Evolutionary conservation across 805 yeast species (phyloP).

Genomic region (Ogataea kodamae): DNA sequence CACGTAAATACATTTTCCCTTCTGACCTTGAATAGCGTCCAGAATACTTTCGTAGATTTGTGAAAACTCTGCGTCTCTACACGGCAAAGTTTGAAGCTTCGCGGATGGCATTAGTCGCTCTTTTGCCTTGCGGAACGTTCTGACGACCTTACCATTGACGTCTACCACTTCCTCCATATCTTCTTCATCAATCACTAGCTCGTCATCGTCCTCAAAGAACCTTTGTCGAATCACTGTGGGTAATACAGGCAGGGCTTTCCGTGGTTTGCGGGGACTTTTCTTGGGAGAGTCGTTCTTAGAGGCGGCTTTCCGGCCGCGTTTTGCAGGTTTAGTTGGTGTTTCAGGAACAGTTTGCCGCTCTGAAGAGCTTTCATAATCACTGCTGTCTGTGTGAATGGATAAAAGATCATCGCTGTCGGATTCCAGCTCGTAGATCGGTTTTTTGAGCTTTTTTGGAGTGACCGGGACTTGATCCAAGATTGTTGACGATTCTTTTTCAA

Average conservation of each 20-base stretch:
- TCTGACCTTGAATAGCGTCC: slow-evolving; percentile 60
- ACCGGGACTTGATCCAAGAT: slow-evolving; percentile 17
- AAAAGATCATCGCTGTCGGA: slow-evolving; percentile 1
- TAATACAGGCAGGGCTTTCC: slow-evolving; percentile 7
- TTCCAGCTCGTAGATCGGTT: slow-evolving; percentile 1
- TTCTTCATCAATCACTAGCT: slow-evolving; percentile 18
- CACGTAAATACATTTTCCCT: slow-evolving; percentile 83
- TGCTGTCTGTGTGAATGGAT: slow-evolving; percentile 2
- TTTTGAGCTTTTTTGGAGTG: slow-evolving; percentile 2
- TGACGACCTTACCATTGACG: slow-evolving; percentile 18
- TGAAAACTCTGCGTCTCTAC: slow-evolving; percentile 80
- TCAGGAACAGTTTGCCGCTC: slow-evolving; percentile 4
- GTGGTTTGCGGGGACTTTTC: slow-evolving; percentile 3
- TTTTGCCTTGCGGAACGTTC: slow-evolving; percentile 36
- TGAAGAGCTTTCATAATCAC: slow-evolving; percentile 12
- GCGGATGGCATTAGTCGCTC: slow-evolving; percentile 37
- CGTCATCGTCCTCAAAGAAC: slow-evolving; percentile 18
- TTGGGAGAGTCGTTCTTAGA: slow-evolving; percentile 7
- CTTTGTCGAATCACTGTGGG: slow-evolving; percentile 17
- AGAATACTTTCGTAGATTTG: slow-evolving; percentile 66
- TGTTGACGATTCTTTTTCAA: slow-evolving; percentile 1
- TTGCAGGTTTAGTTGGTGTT: neutral
- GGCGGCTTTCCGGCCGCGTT: slow-evolving; percentile 3
- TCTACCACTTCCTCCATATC: slow-evolving; percentile 15
- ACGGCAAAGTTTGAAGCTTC: slow-evolving; percentile 59